Evolutionary conservation across 768 basidiomycete species (phyloP).

Genomic region (Tulasnella sp.): DNA sequence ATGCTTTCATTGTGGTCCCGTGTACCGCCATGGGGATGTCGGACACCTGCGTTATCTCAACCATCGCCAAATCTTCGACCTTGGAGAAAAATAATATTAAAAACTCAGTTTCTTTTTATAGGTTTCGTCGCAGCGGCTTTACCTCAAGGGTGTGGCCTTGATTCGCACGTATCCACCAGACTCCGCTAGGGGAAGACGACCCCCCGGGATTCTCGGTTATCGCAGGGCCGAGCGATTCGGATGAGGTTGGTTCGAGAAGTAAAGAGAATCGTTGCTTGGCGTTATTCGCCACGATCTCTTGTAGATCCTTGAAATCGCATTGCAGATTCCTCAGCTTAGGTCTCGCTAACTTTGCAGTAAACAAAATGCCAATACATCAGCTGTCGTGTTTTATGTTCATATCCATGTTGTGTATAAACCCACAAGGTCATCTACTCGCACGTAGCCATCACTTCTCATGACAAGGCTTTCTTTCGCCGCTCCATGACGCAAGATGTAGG

Average conservation of each 20-base stretch:
- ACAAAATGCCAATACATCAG: not conserved
- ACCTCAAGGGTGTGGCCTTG: constrained; percentile 85
- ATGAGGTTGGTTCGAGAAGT: constrained; percentile 34
- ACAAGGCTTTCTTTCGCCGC: constrained; percentile 61
- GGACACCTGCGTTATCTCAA: constrained; percentile 40
- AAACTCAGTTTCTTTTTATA: not conserved
- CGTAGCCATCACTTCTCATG: constrained; percentile 78
- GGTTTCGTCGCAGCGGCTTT: constrained; percentile 12
- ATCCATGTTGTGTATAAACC: no score
- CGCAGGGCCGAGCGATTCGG: not conserved
- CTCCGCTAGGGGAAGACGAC: constrained; percentile 24
- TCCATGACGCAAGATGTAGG: constrained; percentile 87
- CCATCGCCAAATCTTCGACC: constrained; percentile 59
- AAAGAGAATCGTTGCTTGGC: constrained; percentile 56
- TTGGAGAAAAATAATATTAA: constrained; percentile 25
- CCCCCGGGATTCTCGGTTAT: not conserved
- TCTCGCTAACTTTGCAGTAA: constrained; percentile 44
- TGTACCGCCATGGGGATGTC: constrained; percentile 78
- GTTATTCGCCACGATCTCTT: constrained; percentile 56
- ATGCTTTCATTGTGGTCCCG: constrained; percentile 59
- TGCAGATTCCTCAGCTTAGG: constrained; percentile 47
- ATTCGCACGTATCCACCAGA: constrained; percentile 86
- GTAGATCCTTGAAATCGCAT: constrained; percentile 42
- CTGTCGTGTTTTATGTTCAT: not conserved
- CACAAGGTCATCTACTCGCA: constrained; percentile 73